A percentile compares a stretch with the other conserved stretches of the same genome.
phyloP scores from a whole-genome alignment of 1,139 yeast genomes.

The Lodderomyces jiufengensis region DNA sequence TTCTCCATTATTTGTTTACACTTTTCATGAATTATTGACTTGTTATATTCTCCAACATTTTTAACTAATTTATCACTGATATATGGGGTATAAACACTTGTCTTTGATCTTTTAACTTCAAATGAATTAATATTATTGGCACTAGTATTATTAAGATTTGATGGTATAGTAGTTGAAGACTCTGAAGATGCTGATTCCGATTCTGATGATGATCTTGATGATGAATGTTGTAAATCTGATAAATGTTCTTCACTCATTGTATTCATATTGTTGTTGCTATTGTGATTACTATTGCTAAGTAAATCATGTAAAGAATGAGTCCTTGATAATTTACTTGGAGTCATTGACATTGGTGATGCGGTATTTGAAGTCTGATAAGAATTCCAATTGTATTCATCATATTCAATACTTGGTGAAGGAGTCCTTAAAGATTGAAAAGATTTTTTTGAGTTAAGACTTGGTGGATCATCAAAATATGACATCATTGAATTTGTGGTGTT shows the following conservation, averaged over 20 bases:
- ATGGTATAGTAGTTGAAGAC: not conserved
- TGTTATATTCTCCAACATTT: conserved; percentile 23
- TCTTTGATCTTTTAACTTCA: conserved; percentile 26
- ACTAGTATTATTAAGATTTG: conserved; percentile 1
- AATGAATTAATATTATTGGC: conserved; percentile 11
- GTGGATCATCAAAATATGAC: conserved; percentile 16
- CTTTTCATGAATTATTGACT: conserved; percentile 22
- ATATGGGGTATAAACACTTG: conserved; percentile 25
- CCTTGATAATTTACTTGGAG: conserved; percentile 27
- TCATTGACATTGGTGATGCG: conserved; percentile 9
- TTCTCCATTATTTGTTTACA: conserved; percentile 29
- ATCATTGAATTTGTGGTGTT: conserved; percentile 7
- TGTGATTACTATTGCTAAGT: conserved; percentile 9
- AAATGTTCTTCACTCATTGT: conserved; percentile 10
- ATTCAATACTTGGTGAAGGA: conserved; percentile 48
- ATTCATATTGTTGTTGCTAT: conserved; percentile 11
- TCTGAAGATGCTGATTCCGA: not conserved
- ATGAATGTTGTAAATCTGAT: conserved; percentile 1
- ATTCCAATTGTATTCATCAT: conserved; percentile 42
- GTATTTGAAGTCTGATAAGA: conserved; percentile 8
- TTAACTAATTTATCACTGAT: conserved; percentile 19
- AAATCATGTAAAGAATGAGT: conserved; percentile 41
- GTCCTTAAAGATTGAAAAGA: conserved; percentile 33
- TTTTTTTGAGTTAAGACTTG: conserved; percentile 21
- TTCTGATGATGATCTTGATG: conserved; percentile 1